Evolutionary conservation across 495 filamentous ascomycete species (phyloP).

Genomic region (Neurospora sp.): DNA sequence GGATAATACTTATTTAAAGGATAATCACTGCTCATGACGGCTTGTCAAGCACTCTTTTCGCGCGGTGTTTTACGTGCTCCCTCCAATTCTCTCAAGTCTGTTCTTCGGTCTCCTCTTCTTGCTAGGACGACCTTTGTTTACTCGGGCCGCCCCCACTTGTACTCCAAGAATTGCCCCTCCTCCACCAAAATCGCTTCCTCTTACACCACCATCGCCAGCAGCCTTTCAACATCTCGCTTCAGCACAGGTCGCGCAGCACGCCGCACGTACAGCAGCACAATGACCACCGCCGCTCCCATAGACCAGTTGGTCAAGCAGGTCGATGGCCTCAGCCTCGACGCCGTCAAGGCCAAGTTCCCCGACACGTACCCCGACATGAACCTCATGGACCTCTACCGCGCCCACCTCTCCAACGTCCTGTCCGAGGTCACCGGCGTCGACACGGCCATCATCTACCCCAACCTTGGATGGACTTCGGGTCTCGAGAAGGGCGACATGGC

Average conservation of each 20-base stretch:
- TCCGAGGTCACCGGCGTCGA: slow-evolving; percentile 66
- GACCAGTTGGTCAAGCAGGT: slow-evolving; percentile 29
- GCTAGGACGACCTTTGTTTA: not conserved
- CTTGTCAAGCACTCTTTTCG: not conserved
- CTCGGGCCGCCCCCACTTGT: not conserved
- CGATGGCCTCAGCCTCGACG: slow-evolving; percentile 28
- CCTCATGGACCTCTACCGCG: slow-evolving; percentile 79
- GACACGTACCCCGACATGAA: slow-evolving; percentile 60
- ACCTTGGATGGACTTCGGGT: slow-evolving; percentile 69
- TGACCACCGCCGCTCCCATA: slow-evolving; percentile 18
- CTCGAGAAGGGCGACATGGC: slow-evolving; percentile 86
- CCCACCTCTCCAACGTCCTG: slow-evolving; percentile 67
- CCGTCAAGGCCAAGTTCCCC: slow-evolving; percentile 36
- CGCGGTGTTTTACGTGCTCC: not conserved
- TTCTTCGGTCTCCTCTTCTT: not conserved
- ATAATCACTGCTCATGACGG: not conserved
- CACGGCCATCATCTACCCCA: slow-evolving; percentile 61
- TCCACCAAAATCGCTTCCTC: not conserved
- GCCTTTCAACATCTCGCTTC: not conserved
- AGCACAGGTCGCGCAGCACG: slow-evolving; percentile 3
- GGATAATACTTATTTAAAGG: not conserved
- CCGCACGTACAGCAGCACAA: slow-evolving; percentile 15
- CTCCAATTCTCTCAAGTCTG: not conserved
- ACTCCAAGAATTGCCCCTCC: not conserved
- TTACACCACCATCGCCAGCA: not conserved